phyloP scores from a whole-genome alignment of 2,329 filamentous ascomycete genomes.

The Delphinella strobiligena region DNA sequence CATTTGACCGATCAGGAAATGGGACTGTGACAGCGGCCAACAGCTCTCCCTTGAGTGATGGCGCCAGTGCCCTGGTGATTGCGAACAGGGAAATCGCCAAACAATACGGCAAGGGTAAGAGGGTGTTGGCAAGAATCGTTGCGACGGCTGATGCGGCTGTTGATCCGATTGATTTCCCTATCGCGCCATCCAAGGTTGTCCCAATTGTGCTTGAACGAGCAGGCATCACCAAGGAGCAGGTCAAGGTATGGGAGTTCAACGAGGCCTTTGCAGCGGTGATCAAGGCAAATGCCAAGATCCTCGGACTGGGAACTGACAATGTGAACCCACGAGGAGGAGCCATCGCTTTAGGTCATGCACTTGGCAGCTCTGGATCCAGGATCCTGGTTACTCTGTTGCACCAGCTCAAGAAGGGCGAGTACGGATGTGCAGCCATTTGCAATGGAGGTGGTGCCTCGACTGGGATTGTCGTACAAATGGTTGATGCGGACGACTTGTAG shows the following conservation, averaged over 20 bases:
- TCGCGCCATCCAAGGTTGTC: constrained; percentile 85
- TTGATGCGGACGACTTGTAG: constrained; percentile 40
- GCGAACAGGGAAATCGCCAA: constrained; percentile 70
- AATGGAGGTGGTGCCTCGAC: constrained; percentile 91
- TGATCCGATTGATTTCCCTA: constrained; percentile 84
- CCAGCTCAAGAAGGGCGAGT: constrained; percentile 83
- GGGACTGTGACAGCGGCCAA: constrained; percentile 93
- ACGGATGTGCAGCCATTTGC: constrained; percentile 90
- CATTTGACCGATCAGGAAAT: constrained; percentile 73
- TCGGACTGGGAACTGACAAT: constrained; percentile 64
- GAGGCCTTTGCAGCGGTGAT: constrained; percentile 95
- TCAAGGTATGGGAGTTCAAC: constrained; percentile 96
- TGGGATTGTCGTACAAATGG: constrained; percentile 74
- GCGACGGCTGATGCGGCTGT: constrained; percentile 81
- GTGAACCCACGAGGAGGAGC: constrained; percentile 86
- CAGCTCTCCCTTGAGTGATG: constrained; percentile 88
- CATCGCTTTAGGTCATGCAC: constrained; percentile 80
- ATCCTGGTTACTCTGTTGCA: constrained; percentile 85
- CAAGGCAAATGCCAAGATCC: constrained; percentile 86
- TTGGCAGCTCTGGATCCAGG: constrained; percentile 85
- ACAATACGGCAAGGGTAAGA: constrained; percentile 63
- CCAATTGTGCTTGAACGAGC: constrained; percentile 80
- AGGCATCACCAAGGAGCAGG: constrained; percentile 81
- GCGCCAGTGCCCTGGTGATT: constrained; percentile 78
- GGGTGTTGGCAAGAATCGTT: constrained; percentile 78